phyloP scores from a whole-genome alignment of 148 eudicot species.

The Amaranthus cruentus region DNA sequence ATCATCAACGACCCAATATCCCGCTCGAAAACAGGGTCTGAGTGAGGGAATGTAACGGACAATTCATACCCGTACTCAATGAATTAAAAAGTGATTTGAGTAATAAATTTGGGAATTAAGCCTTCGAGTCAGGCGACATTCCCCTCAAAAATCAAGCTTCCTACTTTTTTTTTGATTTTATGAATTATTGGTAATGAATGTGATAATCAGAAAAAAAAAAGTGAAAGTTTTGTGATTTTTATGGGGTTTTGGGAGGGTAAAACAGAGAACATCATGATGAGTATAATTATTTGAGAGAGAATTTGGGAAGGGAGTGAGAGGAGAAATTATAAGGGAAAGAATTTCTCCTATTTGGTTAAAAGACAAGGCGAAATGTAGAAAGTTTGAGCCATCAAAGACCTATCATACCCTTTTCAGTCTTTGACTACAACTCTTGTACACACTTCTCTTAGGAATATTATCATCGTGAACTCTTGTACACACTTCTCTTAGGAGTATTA shows the following conservation, averaged over 20 bases:
- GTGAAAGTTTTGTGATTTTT: neutral
- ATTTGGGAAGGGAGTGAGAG: neutral
- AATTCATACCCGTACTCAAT: too few relatives aligned
- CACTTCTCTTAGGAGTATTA: too few relatives aligned
- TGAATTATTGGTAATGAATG: neutral
- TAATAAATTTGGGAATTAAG: neutral
- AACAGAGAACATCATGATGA: conserved; percentile 37
- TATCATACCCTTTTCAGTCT: conserved; percentile 9
- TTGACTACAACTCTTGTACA: neutral
- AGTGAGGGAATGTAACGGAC: too few relatives aligned
- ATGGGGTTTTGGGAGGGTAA: conserved; percentile 23
- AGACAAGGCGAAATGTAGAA: conserved; percentile 4
- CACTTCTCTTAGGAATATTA: too few relatives aligned
- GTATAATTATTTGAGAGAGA: conserved; percentile 33
- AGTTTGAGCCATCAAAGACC: conserved; percentile 9
- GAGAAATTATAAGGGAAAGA: neutral
- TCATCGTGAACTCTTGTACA: neutral
- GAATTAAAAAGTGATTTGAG: too few relatives aligned
- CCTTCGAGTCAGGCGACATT: conserved; percentile 53
- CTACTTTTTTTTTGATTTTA: conserved; percentile 3
- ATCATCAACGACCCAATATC: too few relatives aligned
- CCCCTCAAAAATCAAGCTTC: conserved; percentile 45
- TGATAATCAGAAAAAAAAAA: neutral
- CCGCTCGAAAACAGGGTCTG: too few relatives aligned
- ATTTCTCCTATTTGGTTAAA: conserved; percentile 16